Evolutionary conservation across 2,329 filamentous ascomycete species (phyloP).

Genomic region (Aspergillus latus): DNA sequence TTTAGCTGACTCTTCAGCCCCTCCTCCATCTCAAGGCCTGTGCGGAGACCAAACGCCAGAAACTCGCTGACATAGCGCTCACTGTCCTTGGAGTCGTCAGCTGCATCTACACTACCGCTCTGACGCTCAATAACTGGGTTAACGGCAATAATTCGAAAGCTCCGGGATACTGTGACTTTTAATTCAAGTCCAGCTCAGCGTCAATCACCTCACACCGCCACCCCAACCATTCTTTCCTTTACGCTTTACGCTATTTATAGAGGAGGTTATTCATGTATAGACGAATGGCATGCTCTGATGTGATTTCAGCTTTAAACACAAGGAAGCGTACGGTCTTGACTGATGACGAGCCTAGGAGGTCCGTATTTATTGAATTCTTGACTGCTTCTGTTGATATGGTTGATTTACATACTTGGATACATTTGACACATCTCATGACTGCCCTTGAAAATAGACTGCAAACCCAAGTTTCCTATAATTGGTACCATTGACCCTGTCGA

Average conservation of each 20-base stretch:
- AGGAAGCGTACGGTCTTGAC: not conserved
- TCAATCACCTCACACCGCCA: not conserved
- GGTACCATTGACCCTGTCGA: too few species aligned
- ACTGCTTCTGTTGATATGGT: not conserved
- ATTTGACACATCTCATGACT: not conserved
- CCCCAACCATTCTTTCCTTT: not conserved
- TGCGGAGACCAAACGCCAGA: conserved; percentile 67
- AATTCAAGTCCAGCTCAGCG: conserved; percentile 9
- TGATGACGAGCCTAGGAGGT: not conserved
- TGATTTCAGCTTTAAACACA: not conserved
- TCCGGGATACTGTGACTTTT: conserved; percentile 64
- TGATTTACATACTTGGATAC: conserved; percentile 1
- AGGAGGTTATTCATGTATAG: not conserved
- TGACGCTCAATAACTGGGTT: conserved; percentile 88
- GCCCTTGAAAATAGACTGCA: not conserved
- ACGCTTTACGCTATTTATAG: not conserved
- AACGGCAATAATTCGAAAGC: conserved; percentile 53
- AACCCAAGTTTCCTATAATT: too few species aligned
- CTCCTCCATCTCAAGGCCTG: conserved; percentile 84
- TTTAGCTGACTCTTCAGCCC: conserved; percentile 57
- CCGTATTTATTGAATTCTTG: not conserved
- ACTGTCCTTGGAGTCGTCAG: conserved; percentile 79
- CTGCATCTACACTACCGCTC: conserved; percentile 86
- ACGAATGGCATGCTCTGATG: not conserved
- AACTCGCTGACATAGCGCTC: conserved; percentile 69